Evolutionary conservation across 163 green algal genomes (phyloP), one percentile per base, ranked within the genome.

Genomic region (Scenedesmus sp.): DNA sequence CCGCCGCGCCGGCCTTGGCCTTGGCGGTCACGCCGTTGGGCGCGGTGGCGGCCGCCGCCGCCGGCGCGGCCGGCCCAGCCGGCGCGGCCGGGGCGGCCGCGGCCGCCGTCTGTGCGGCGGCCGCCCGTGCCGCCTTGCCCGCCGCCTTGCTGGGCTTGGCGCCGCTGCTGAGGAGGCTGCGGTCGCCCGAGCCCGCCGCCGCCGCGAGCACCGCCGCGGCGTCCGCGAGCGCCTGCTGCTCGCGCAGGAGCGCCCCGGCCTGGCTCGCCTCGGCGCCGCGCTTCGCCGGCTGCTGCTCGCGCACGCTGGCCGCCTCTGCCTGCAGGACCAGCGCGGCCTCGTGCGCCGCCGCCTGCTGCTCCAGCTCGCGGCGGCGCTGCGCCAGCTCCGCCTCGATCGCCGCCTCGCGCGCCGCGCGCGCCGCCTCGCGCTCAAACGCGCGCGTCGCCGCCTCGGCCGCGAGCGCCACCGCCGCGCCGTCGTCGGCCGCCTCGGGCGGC

Each of bases 321-420:
- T 29, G 63, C 7, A 71, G 73, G 36, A 89, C 88, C 36, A 81
- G 50, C 36, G 84, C 76, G 5, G 77, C 76, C 15, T 84, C 82
- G 2, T 57, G 24, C 34, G 42, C 15, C 10, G 72, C 82, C 56
- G 90, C 88, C 2, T 91, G 50, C 31, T 44, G 70, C 48, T 93
- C 89, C 29, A 95, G 76, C 83, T 95, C 91, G 24, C 70, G 60
- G 36, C 91, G 80, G 53, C 91, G 84, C 63, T 70, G 58, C 83
- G 94, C 91, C 47, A 95, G 83, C 56, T 92, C 91, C 0, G 81
- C 87, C 65, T 95, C 91, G 22, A 91, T 60, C 1, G 73, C 82
- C 4, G 77, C 66, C 57, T 88, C 86, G 1, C 86, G 82, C 0
- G 76, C 84, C 0, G 51, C 60, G 9, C 82, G 65, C 0, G 75